phyloP scores from a whole-genome alignment of 1,284 basidiomycete genomes.

The Ganoderma lingzhi region DNA sequence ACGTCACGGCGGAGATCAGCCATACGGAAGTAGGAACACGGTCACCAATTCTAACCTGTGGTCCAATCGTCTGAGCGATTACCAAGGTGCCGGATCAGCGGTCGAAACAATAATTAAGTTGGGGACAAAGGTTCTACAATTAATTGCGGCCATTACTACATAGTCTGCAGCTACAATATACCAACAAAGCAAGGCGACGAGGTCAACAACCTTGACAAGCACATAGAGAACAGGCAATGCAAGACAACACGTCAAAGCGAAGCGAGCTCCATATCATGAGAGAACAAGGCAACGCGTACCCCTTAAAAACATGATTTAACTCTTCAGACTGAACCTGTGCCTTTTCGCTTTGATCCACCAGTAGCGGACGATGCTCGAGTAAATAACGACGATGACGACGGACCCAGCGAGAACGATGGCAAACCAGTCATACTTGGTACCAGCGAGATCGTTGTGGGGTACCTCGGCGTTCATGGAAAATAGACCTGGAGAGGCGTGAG shows the following conservation, averaged over 20 bases:
- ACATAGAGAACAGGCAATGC: background rate
- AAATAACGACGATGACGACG: conserved; percentile 49
- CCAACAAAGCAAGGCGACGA: background rate
- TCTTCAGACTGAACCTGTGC: conserved; percentile 15
- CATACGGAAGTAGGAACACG: too few relatives aligned
- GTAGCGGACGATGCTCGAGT: conserved; percentile 53
- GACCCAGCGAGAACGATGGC: conserved; percentile 54
- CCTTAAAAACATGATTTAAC: background rate
- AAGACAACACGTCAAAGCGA: background rate
- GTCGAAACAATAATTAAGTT: background rate
- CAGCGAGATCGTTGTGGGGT: conserved; percentile 32
- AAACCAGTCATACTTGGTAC: conserved; percentile 51
- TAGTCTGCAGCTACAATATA: background rate
- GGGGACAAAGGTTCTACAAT: background rate
- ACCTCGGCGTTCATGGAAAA: conserved; percentile 55
- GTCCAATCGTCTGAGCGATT: too few relatives aligned
- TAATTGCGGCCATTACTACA: background rate
- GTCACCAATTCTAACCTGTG: too few relatives aligned
- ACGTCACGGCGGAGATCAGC: too few relatives aligned
- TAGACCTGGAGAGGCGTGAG: conserved; percentile 52
- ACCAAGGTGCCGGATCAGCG: too few relatives aligned
- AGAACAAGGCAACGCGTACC: background rate
- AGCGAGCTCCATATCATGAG: background rate
- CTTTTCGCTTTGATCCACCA: conserved; percentile 69
- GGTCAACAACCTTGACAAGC: background rate